Base-by-base conservation (phyloP, 2,329 filamentous ascomycete genomes). In the Ophiosphaerella korrae region DNA sequence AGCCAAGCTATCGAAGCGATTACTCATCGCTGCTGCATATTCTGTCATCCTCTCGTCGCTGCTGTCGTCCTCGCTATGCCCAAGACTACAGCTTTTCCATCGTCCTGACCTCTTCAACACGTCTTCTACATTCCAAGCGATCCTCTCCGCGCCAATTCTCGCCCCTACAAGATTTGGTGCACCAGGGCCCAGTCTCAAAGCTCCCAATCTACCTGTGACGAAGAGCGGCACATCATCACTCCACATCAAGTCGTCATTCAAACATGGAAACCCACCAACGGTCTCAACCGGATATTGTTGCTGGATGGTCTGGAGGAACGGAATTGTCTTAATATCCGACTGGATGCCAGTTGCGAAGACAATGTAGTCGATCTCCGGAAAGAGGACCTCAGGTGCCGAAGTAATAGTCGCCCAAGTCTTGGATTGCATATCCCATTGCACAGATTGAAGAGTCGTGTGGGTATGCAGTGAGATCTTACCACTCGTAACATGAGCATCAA, bases 221-320 rank as follows among this genome's bases (percentile, higher is more conserved):
- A 91, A 92, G 1, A 92, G 72, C 1, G 89, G 89, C 1, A 93
- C 82, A n/a, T 84, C 84, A 0, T 86, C 78, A 33, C 79, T 79
- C 89, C 89, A 93, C 80, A 87, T 88, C 53, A 93, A 75, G 62
- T 93, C 88, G 36, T 92, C 84, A 2, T 82, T 92, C 44, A 93
- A 71, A 57, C 87, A 89, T 0, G 90, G 89, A 16, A 92, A 75
- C 0, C 89, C 89, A 3, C 84, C 84, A 21, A 84, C 79, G 0
- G 77, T 80, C 13, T 84, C 73, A 31, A 93, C 80, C 0, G 88
- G 88, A 53, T 87, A 78, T 14, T 84, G 79, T 3, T 75, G 55
- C 7, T 82, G 72, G 66, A 93, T 82, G 0, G 76, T 81, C 48
- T 83, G 73, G 11, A 93, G 74, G 48, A 85, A 85, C 0, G 86